Evolutionary conservation across 1,284 basidiomycete species (phyloP), one percentile per base, ranked within the genome.

Genomic region (Sphagnurus paluster): DNA sequence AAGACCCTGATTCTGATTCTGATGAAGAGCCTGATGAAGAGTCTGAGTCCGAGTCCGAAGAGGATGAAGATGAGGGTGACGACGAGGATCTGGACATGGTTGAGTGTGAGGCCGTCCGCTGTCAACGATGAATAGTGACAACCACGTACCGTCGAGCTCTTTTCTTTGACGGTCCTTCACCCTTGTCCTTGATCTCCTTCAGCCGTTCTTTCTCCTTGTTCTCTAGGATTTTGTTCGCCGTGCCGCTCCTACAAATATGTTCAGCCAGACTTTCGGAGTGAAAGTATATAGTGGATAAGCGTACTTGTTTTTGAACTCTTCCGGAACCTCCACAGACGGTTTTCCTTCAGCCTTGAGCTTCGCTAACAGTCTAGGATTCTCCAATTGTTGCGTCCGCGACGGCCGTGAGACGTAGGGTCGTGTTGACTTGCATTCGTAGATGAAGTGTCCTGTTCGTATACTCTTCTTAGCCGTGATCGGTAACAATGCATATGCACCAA

Each of bases 281-380:
- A n/a, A 41, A 34, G 20, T 25, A 32, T 17, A 17, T 3, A 3
- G 23, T 6, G 4, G 14, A 2, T 13, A 25, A 30, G 72, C 77
- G 32, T 47, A 89, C 88, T 85, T 85, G 53, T 67, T 78, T 71
- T 81, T 88, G 65, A 90, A 89, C 62, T 90, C 88, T 50, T 89
- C 87, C 5, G 88, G 87, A 9, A 90, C 79, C 54, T 88, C 86
- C 0, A 85, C 79, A 5, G 80, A 80, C 4, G 87, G 85, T 49
- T 82, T 81, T 10, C 81, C 81, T 1, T 79, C 78, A 0, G 72
- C 68, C 62, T 80, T 85, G 33, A 85, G 63, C 60, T 87, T 87
- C 8, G 81, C 75, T 5, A 85, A 65, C 2, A 79, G 42, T 14
- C 65, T 70, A 2, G 87, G 87, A 42, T 89, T 88, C 59, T 90